Conservation (phyloP, 129 eudicot genomes). For the Lactuca sativa region DNA sequence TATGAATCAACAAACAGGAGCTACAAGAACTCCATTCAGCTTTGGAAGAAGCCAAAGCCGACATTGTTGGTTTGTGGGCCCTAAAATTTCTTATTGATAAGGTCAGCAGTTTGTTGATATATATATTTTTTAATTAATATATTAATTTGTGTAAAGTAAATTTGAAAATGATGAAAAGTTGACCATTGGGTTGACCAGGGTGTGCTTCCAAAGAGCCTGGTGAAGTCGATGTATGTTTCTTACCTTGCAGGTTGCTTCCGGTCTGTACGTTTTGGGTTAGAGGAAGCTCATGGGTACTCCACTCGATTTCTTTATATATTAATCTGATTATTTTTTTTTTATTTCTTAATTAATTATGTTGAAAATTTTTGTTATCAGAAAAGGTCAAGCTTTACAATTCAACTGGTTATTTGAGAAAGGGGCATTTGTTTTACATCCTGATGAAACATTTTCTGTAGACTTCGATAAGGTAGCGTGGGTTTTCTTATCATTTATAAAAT, state of each 20-base stretch:
- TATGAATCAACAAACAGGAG: conserved; percentile 50
- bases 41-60: conserved; percentile 98
- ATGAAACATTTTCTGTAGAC: conserved; percentile 74
- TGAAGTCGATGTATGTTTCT: conserved; percentile 86
- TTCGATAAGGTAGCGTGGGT: conserved; percentile 59
- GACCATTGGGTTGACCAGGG: conserved; percentile 45
- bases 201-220: conserved; percentile 64
- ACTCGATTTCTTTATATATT: too few species aligned
- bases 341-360: not conserved
- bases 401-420: conserved; percentile 84
- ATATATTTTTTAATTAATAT: not conserved
- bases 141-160: not conserved
- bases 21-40: conserved; percentile 96
- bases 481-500: not conserved
- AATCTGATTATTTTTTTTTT: too few species aligned
- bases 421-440: conserved; percentile 65
- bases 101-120: conserved; percentile 40
- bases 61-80: conserved; percentile 99
- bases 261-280: conserved; percentile 91
- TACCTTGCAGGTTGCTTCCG: conserved; percentile 97
- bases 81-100: conserved; percentile 65
- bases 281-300: conserved; percentile 97
- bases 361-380: conserved; percentile 40
- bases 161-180: conserved; percentile 1
- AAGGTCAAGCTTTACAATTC: conserved; percentile 96